These are phyloP conservation scores for Pyrenophora graminea DNA, from an alignment of 2,329 filamentous ascomycete genomes.

Conservation along the genomic window DNA sequence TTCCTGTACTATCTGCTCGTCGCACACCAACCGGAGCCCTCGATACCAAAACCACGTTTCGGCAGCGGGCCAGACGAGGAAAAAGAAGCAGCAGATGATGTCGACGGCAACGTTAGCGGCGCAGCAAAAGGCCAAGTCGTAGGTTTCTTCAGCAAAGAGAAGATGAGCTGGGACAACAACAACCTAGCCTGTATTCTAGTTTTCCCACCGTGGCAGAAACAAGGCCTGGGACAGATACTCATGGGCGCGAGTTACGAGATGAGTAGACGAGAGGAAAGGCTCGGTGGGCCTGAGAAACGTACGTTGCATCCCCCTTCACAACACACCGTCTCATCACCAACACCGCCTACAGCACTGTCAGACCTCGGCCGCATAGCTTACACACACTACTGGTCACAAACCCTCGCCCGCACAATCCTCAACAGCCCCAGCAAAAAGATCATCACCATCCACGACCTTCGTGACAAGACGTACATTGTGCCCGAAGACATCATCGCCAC, in stretches of 20 bases:
- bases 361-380: slow-evolving; percentile 84
- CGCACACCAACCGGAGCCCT: slow-evolving; percentile 61
- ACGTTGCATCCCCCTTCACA: slow-evolving; percentile 8
- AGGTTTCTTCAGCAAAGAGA: slow-evolving; percentile 99
- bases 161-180: slow-evolving; percentile 98
- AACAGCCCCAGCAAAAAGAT: slow-evolving; percentile 51
- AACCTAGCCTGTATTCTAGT: slow-evolving; percentile 95
- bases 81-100: too few relatives aligned
- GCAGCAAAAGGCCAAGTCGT: slow-evolving; percentile 61
- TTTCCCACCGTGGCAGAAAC: slow-evolving; percentile 93
- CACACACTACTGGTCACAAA: slow-evolving; percentile 80
- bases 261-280: slow-evolving; percentile 76
- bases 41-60: slow-evolving; percentile 41
- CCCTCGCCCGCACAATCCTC: slow-evolving; percentile 73
- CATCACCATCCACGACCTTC: slow-evolving; percentile 72
- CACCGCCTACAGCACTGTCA: slow-evolving; percentile 63
- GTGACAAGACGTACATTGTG: slow-evolving; percentile 78
- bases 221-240: slow-evolving; percentile 82
- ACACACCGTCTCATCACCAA: slow-evolving; percentile 11
- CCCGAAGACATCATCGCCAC: slow-evolving; percentile 80
- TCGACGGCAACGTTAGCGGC: not conserved
- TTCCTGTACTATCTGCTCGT: slow-evolving; percentile 95
- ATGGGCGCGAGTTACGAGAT: slow-evolving; percentile 96
- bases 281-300: slow-evolving; percentile 91
- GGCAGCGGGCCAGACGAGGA: slow-evolving; percentile 1